Percentiles rank a stretch among this genome's conserved stretches.
phyloP scores from a whole-genome alignment of 371 early-diverging fungal species.

The Vittaforma corneae region DNA sequence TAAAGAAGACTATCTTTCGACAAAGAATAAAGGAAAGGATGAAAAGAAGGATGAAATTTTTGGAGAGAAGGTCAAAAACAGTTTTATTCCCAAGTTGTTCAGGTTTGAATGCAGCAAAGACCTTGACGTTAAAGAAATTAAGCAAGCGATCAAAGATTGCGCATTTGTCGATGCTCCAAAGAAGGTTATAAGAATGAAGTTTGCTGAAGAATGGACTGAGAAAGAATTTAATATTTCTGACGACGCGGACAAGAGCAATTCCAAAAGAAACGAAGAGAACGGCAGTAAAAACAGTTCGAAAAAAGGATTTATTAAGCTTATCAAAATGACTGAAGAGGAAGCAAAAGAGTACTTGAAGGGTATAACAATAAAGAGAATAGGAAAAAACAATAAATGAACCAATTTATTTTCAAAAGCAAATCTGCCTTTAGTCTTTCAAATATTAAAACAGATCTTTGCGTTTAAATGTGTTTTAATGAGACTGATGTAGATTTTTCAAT shows the following conservation, averaged over 20 bases:
- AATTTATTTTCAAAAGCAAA: neutral
- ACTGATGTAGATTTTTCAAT: neutral
- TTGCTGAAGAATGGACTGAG: constrained; percentile 35
- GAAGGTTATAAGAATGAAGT: constrained; percentile 52
- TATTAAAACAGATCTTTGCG: neutral
- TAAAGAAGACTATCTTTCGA: constrained; percentile 14
- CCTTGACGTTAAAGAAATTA: constrained; percentile 33
- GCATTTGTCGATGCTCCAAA: constrained; percentile 56
- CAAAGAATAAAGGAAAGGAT: constrained; percentile 7
- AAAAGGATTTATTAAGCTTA: too few species aligned
- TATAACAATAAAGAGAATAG: constrained; percentile 33
- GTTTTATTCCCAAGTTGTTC: constrained; percentile 47
- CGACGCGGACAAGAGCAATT: constrained; percentile 15
- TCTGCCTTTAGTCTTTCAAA: neutral
- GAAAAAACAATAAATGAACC: constrained; percentile 10
- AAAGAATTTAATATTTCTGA: constrained; percentile 42
- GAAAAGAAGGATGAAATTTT: constrained; percentile 24
- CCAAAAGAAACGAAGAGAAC: constrained; percentile 38
- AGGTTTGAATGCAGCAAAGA: constrained; percentile 28
- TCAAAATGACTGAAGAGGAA: constrained; percentile 39
- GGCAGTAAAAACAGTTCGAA: constrained; percentile 37
- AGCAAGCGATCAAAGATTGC: constrained; percentile 28
- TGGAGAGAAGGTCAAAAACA: constrained; percentile 25
- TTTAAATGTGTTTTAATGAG: neutral
- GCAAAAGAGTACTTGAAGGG: constrained; percentile 36